Conservation (phyloP, 768 basidiomycete genomes). For the Filobasidium floriforme region DNA sequence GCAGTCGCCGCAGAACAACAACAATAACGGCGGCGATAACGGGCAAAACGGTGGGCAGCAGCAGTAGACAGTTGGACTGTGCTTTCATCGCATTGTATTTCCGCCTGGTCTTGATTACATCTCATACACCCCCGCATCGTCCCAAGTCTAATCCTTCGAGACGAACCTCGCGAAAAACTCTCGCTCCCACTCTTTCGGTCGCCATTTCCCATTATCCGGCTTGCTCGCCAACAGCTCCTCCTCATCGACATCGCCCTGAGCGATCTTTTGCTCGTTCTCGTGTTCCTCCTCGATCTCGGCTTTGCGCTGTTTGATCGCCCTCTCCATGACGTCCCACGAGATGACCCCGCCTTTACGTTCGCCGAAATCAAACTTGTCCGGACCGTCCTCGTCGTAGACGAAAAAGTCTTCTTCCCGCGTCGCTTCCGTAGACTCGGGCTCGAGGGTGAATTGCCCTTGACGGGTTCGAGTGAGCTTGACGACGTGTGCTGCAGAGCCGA, state of each 20-base stretch:
- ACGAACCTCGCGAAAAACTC: constrained; percentile 57
- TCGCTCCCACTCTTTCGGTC: constrained; percentile 70
- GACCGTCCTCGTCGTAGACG: constrained; percentile 16
- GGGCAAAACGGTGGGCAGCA: background rate
- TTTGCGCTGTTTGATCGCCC: constrained; percentile 55
- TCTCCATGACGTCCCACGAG: constrained; percentile 40
- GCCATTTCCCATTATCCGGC: constrained; percentile 39
- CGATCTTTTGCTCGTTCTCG: constrained; percentile 34
- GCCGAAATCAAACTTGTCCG: constrained; percentile 17
- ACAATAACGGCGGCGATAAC: background rate
- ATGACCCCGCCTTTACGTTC: constrained; percentile 52
- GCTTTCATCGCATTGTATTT: too few relatives aligned
- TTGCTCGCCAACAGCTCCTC: constrained; percentile 36
- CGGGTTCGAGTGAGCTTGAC: constrained; percentile 80
- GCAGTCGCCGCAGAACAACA: constrained; percentile 5
- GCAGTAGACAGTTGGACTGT: too few relatives aligned
- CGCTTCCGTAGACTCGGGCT: constrained; percentile 13
- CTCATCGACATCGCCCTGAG: constrained; percentile 50
- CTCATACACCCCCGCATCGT: background rate
- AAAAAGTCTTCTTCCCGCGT: constrained; percentile 15
- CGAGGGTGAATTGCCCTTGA: constrained; percentile 64
- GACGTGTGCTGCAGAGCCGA: constrained; percentile 87
- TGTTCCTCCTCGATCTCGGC: constrained; percentile 27
- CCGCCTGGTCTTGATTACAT: background rate
- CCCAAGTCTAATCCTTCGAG: constrained; percentile 2